phyloP scores from a whole-genome alignment of 106 monocot species.

The Phalaenopsis aphrodite region DNA sequence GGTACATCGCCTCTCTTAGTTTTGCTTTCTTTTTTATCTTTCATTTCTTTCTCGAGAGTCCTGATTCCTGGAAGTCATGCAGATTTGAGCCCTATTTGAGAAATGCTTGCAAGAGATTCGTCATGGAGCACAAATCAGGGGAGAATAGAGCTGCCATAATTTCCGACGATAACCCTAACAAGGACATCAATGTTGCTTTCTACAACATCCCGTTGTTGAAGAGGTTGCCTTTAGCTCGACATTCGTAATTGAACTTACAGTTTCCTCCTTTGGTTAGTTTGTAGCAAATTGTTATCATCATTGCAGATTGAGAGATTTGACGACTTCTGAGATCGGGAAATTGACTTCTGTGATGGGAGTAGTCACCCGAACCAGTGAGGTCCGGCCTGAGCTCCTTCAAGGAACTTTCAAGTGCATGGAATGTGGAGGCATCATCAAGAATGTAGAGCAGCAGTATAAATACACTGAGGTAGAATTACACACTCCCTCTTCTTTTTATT shows the following conservation, averaged over 20 bases:
- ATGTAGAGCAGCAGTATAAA: slow-evolving; percentile 96
- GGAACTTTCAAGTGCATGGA: slow-evolving; percentile 93
- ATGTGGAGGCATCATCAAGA: slow-evolving; percentile 61
- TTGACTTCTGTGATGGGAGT: slow-evolving; percentile 95
- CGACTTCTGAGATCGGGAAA: slow-evolving; percentile 87
- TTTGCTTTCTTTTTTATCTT: neutral
- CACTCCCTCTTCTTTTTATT: too few relatives aligned
- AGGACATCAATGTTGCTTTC: slow-evolving; percentile 82
- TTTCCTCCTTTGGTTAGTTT: neutral
- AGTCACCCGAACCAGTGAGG: slow-evolving; percentile 94
- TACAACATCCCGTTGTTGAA: slow-evolving; percentile 90
- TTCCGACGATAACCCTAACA: slow-evolving; percentile 64
- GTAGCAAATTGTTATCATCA: neutral
- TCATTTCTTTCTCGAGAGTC: neutral
- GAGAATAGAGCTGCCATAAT: slow-evolving; percentile 50
- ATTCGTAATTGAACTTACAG: neutral
- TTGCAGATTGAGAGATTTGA: slow-evolving; percentile 79
- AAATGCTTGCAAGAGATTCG: slow-evolving; percentile 88
- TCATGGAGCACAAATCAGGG: slow-evolving; percentile 47
- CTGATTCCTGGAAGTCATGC: neutral
- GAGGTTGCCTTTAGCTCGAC: slow-evolving; percentile 38
- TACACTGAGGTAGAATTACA: slow-evolving; percentile 67
- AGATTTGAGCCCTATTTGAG: slow-evolving; percentile 84
- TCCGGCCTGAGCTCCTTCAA: slow-evolving; percentile 90
- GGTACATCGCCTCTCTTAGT: slow-evolving; percentile 20